These are phyloP conservation scores for Oleoguttula mirabilis DNA, from an alignment of 495 filamentous ascomycete genomes.

Conservation along the genomic window DNA sequence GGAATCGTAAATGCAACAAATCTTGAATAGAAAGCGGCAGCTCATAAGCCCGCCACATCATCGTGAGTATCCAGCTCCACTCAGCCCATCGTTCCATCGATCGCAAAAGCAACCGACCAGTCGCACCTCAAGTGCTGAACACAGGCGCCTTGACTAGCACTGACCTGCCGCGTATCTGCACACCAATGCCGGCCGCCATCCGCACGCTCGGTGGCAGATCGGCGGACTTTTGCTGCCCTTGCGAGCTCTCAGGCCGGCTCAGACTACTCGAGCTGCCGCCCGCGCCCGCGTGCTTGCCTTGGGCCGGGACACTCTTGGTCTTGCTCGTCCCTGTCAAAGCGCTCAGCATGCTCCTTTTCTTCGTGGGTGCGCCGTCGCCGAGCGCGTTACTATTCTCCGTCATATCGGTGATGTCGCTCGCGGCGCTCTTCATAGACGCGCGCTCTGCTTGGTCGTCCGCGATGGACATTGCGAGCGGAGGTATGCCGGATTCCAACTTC, in stretches of 20 bases:
- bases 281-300: conserved; percentile 9
- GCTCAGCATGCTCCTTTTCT: conserved; percentile 28
- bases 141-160: conserved; percentile 84
- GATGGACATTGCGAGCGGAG: conserved; percentile 47
- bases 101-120: too few relatives aligned
- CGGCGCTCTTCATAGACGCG: conserved; percentile 28
- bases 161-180: conserved; percentile 73
- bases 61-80: too few relatives aligned
- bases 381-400: conserved; percentile 4
- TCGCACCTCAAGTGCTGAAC: too few relatives aligned
- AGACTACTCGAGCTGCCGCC: conserved; percentile 22
- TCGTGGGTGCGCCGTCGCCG: conserved; percentile 3
- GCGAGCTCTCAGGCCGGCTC: conserved; percentile 18
- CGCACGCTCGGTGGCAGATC: conserved; percentile 46
- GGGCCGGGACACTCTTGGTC: background rate
- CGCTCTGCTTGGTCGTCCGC: conserved; percentile 37
- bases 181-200: conserved; percentile 71
- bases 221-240: conserved; percentile 32
- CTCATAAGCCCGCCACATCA: too few relatives aligned
- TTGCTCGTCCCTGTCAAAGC: conserved; percentile 25
- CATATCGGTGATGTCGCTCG: conserved; percentile 23
- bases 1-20: too few relatives aligned
- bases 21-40: too few relatives aligned
- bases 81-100: too few relatives aligned
- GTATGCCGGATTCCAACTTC: conserved; percentile 71